Conservation (phyloP, 495 filamentous ascomycete genomes). For the Penicillium herquei region DNA sequence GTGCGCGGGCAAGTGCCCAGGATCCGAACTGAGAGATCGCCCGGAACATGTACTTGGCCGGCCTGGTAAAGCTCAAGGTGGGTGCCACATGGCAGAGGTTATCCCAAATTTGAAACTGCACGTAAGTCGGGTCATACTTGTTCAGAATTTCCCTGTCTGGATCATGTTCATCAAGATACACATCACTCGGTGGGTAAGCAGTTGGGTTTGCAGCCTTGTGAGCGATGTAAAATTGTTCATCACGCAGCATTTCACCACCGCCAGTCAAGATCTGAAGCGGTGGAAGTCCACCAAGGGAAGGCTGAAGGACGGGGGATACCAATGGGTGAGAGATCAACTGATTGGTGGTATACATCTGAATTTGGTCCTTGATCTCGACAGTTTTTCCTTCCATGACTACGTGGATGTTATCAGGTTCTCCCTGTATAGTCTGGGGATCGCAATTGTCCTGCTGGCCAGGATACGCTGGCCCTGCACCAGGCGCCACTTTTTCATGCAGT, state of each 20-base stretch:
- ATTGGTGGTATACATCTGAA: constrained; percentile 93
- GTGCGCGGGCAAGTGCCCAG: constrained; percentile 82
- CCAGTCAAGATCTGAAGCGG: constrained; percentile 83
- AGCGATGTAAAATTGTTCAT: constrained; percentile 93
- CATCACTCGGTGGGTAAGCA: constrained; percentile 67
- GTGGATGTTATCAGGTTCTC: constrained; percentile 44
- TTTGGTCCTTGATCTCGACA: constrained; percentile 81
- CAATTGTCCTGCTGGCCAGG: constrained; percentile 33
- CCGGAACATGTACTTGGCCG: constrained; percentile 92
- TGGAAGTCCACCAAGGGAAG: constrained; percentile 83
- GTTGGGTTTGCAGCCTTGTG: constrained; percentile 87
- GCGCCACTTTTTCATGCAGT: constrained; percentile 25
- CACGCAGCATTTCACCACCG: constrained; percentile 82
- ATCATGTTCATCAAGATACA: constrained; percentile 62
- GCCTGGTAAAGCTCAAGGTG: constrained; percentile 86
- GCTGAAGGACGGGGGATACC: constrained; percentile 82
- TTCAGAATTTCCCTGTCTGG: constrained; percentile 52
- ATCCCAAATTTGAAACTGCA: constrained; percentile 97
- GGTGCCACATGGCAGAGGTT: constrained; percentile 89
- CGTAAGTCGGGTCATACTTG: constrained; percentile 77
- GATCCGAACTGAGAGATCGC: constrained; percentile 88
- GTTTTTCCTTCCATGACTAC: constrained; percentile 70
- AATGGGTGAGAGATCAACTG: constrained; percentile 81
- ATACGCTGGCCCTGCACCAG: constrained; percentile 26
- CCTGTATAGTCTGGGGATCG: constrained; percentile 23